Evolutionary conservation across 1,284 basidiomycete species (phyloP).

Genomic region (Omphalotus olearius): DNA sequence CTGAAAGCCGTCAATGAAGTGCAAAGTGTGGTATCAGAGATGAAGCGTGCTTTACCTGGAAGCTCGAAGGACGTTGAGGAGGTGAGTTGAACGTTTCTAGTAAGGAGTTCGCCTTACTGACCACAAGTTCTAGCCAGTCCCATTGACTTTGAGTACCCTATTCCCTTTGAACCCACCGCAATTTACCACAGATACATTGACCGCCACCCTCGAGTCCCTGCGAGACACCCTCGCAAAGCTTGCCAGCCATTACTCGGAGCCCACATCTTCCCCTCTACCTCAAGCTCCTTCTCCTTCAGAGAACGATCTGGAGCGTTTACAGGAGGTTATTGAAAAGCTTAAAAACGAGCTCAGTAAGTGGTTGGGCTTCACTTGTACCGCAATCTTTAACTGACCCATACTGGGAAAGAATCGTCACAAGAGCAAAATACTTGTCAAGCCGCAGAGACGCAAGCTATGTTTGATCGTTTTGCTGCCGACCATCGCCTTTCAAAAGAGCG

Average conservation of each 20-base stretch:
- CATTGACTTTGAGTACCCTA: slow-evolving; percentile 44
- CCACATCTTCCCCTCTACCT: slow-evolving; percentile 18
- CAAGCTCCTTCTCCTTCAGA: slow-evolving; percentile 1
- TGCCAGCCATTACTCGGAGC: slow-evolving; percentile 7
- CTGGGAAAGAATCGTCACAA: slow-evolving; percentile 37
- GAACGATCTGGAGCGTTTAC: slow-evolving; percentile 41
- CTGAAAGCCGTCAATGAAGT: slow-evolving; percentile 69
- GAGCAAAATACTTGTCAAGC: slow-evolving; percentile 12
- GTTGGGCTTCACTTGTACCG: slow-evolving; percentile 1
- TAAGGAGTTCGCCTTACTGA: background rate
- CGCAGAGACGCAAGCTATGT: slow-evolving; percentile 1
- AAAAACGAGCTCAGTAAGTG: slow-evolving; percentile 54
- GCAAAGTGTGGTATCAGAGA: slow-evolving; percentile 48
- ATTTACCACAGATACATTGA: slow-evolving; percentile 50
- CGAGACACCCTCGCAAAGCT: slow-evolving; percentile 29
- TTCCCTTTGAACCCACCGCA: slow-evolving; percentile 56
- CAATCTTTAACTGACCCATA: slow-evolving; percentile 20
- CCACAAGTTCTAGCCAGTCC: slow-evolving; percentile 34
- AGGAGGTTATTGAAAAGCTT: slow-evolving; percentile 42
- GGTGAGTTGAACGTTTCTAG: slow-evolving; percentile 27
- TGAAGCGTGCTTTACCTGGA: slow-evolving; percentile 31
- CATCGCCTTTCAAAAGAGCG: background rate
- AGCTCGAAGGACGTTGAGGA: slow-evolving; percentile 36
- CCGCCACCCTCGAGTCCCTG: slow-evolving; percentile 41
- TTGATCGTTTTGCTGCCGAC: slow-evolving; percentile 1